These are phyloP conservation scores for Apiospora pterosperma DNA, from an alignment of 2,329 filamentous ascomycete species.

Conservation along the genomic window DNA sequence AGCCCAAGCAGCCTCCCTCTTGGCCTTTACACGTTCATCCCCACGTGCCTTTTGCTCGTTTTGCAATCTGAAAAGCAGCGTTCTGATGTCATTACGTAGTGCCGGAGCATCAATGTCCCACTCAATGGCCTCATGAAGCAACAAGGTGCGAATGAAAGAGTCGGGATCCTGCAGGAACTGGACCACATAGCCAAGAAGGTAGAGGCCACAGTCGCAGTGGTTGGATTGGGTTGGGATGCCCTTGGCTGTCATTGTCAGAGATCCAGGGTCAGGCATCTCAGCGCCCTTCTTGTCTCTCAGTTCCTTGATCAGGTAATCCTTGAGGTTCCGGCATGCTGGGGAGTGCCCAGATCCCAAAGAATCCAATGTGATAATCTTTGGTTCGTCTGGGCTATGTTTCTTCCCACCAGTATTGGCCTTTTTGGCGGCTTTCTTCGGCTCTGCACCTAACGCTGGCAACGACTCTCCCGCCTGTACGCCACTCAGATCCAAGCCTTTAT, in stretches of 20 bases:
- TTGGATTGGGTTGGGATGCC: constrained; percentile 79
- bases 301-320: constrained; percentile 74
- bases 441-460: background rate
- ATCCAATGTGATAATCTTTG: constrained; percentile 82
- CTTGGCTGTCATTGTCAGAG: constrained; percentile 63
- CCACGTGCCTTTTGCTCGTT: constrained; percentile 47
- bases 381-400: constrained; percentile 49
- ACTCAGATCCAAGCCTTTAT: background rate
- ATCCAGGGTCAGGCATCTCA: constrained; percentile 16
- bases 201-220: constrained; percentile 85
- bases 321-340: constrained; percentile 63
- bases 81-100: constrained; percentile 64
- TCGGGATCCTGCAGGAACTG: constrained; percentile 77
- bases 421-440: constrained; percentile 27
- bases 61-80: constrained; percentile 62
- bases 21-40: constrained; percentile 15
- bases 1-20: background rate
- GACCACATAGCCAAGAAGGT: constrained; percentile 78
- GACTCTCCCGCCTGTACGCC: constrained; percentile 2
- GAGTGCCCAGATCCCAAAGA: constrained; percentile 69
- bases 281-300: constrained; percentile 57
- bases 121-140: constrained; percentile 51
- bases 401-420: constrained; percentile 28
- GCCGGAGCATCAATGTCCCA: constrained; percentile 55
- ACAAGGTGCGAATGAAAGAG: constrained; percentile 61